Base-by-base conservation (phyloP, 768 basidiomycete species). In the Agaricus subrufescens region DNA sequence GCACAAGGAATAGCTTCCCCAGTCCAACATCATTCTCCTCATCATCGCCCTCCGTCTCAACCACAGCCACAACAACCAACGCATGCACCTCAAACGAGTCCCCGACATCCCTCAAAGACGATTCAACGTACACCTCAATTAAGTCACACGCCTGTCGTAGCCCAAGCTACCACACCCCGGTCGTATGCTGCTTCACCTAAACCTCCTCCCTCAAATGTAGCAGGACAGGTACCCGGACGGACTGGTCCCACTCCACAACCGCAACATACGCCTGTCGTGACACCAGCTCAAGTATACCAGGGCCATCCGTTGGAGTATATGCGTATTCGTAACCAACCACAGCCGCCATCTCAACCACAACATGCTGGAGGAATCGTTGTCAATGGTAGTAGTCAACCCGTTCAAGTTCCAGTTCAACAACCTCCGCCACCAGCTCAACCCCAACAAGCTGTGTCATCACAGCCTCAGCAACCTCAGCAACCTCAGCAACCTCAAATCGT, bases 281-380 rank as follows among this genome's bases (percentile, higher is more conserved):
- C 58, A 55, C 62, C 59, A 23, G 43, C 25, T 25, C 58, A 55
- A 39, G 30, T 50, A 4, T 29, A 25, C 11, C 45, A 19, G 4
- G 11, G 3, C 26, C 45, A 46, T 19, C 19, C 23, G 42, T 25
- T 34, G 34, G 34, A 34, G 11, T 34, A 34, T 34, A 34, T 42
- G 40, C 40, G 40, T 7, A 19, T 42, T 4, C 61, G 61, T 25
- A 46, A 53, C 9, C 61, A 58, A 19, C 58, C 61, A 34, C 50
- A 53, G 56, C 48, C 59, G 9, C 63, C 59, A 46, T 40, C 45
- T 29, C 64, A 64, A 40, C 56, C 58, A 25, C 64, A 59, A 45
- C 68, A 67, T 26, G 39, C 51, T 30, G 46, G 71, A 34, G 34
- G 34, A 65, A 23, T 71, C 66, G 43, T 69, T 67, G 61, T 67